Evolutionary conservation across 768 basidiomycete species (phyloP).

Genomic region (Chalciporus piperatus): DNA sequence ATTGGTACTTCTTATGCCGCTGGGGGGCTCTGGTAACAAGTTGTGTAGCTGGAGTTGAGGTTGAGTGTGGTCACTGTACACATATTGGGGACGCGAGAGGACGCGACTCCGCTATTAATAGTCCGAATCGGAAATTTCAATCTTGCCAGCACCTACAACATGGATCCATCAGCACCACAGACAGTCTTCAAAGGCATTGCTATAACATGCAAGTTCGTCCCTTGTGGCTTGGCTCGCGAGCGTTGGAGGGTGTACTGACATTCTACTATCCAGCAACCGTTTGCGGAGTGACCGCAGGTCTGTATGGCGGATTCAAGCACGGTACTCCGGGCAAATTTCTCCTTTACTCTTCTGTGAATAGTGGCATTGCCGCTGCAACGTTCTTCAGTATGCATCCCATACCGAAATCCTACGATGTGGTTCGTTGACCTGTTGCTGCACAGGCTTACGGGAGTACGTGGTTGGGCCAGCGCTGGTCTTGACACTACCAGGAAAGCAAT

Average conservation of each 20-base stretch:
- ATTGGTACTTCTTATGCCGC: constrained; percentile 1
- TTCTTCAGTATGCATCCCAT: constrained; percentile 67
- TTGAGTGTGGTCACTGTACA: too few species aligned
- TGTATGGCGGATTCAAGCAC: constrained; percentile 46
- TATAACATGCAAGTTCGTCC: constrained; percentile 80
- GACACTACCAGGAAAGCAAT: constrained; percentile 45
- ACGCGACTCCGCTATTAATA: too few species aligned
- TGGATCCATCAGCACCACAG: constrained; percentile 33
- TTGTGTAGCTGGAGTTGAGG: constrained; percentile 1
- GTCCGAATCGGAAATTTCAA: background rate
- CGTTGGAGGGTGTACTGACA: constrained; percentile 22
- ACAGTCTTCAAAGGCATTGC: constrained; percentile 58
- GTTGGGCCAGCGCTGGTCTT: constrained; percentile 59
- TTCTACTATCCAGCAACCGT: constrained; percentile 47
- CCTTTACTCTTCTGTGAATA: constrained; percentile 65
- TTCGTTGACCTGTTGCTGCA: background rate
- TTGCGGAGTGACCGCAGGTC: constrained; percentile 46
- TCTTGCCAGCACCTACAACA: background rate
- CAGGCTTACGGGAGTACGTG: constrained; percentile 76
- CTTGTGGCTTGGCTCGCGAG: constrained; percentile 8
- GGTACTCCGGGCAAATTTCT: constrained; percentile 49
- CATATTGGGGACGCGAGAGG: too few species aligned
- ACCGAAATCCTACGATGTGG: background rate
- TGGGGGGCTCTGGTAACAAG: background rate
- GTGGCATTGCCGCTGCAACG: constrained; percentile 63